Conservation (phyloP, 352 stramenopile species). For the Phytophthora macrochlamydospora region DNA sequence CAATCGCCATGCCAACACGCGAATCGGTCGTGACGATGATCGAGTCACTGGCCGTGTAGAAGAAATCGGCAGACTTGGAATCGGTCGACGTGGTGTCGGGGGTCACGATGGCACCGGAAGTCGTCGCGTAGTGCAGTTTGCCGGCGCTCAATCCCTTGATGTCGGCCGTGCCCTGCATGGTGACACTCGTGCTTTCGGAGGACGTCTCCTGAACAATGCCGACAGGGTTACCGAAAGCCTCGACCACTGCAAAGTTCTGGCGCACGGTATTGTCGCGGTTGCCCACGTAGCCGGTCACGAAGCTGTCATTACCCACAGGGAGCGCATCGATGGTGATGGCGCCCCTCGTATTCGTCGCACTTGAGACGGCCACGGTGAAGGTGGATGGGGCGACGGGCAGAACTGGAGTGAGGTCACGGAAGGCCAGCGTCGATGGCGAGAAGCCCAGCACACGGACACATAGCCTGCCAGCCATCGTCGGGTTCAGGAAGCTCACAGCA, state of each 20-base stretch:
- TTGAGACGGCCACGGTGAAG: slow-evolving; percentile 39
- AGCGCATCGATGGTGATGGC: slow-evolving; percentile 51
- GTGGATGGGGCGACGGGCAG: slow-evolving; percentile 37
- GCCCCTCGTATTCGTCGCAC: slow-evolving; percentile 5
- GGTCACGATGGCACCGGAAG: slow-evolving; percentile 43
- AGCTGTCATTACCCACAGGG: slow-evolving; percentile 46
- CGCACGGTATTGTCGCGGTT: slow-evolving; percentile 34
- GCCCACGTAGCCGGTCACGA: slow-evolving; percentile 54
- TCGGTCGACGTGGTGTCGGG: slow-evolving; percentile 11
- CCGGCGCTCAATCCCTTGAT: slow-evolving; percentile 29
- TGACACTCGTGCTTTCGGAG: slow-evolving; percentile 24
- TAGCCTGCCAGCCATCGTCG: slow-evolving; percentile 41
- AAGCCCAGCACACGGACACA: slow-evolving; percentile 57
- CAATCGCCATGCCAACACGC: slow-evolving; percentile 55
- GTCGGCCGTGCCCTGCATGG: slow-evolving; percentile 24
- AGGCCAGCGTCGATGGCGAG: slow-evolving; percentile 40
- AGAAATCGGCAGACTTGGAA: slow-evolving; percentile 36
- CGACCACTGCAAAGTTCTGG: slow-evolving; percentile 51
- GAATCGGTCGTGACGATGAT: slow-evolving; percentile 61
- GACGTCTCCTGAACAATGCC: slow-evolving; percentile 52
- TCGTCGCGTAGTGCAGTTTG: slow-evolving; percentile 66
- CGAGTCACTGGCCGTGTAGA: slow-evolving; percentile 34
- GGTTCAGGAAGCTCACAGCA: slow-evolving; percentile 71
- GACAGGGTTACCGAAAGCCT: slow-evolving; percentile 49
- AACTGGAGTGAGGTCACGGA: slow-evolving; percentile 59